Percentiles rank a stretch among this genome's conserved stretches.
These are phyloP conservation scores for Pezicula carpinea DNA, from an alignment of 2,329 filamentous ascomycete genomes.

Conservation along the genomic window DNA sequence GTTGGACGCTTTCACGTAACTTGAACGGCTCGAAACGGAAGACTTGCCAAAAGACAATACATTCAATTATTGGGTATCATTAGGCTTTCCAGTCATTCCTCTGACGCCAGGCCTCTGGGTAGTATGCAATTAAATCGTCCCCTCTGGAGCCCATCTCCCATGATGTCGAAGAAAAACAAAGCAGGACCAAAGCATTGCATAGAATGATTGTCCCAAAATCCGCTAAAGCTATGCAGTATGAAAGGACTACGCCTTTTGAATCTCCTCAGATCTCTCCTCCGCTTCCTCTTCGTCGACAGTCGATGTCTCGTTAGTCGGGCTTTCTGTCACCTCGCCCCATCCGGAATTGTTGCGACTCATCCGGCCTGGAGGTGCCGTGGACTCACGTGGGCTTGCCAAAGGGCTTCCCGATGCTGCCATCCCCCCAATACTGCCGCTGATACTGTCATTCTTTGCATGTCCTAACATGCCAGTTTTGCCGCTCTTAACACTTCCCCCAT, in stretches of 20 bases:
- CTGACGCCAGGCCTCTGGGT: constrained; percentile 4
- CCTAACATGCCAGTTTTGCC: constrained; percentile 73
- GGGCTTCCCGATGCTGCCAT: constrained; percentile 50
- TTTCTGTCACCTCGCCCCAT: constrained; percentile 10
- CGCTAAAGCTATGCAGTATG: neutral
- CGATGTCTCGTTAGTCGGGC: constrained; percentile 8
- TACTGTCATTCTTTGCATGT: constrained; percentile 77
- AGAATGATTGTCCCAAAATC: neutral
- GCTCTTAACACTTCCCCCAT: constrained; percentile 75
- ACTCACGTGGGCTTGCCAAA: constrained; percentile 52
- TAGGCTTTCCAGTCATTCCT: constrained; percentile 7
- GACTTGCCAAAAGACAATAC: constrained; percentile 7
- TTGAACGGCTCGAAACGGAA: neutral
- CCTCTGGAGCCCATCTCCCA: neutral
- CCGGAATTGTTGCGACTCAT: constrained; percentile 27
- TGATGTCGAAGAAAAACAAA: neutral
- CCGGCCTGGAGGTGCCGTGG: constrained; percentile 12
- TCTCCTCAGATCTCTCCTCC: constrained; percentile 3
- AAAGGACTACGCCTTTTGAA: neutral
- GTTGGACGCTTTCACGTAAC: no score
- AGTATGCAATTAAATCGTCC: constrained; percentile 3
- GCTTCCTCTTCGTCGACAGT: constrained; percentile 9
- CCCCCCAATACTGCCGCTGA: constrained; percentile 68
- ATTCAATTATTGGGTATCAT: constrained; percentile 23
- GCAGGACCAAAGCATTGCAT: neutral